Evolutionary conservation across 1,284 basidiomycete genomes (phyloP), one percentile per base, ranked within the genome.

Genomic region (Heterobasidion annosum): DNA sequence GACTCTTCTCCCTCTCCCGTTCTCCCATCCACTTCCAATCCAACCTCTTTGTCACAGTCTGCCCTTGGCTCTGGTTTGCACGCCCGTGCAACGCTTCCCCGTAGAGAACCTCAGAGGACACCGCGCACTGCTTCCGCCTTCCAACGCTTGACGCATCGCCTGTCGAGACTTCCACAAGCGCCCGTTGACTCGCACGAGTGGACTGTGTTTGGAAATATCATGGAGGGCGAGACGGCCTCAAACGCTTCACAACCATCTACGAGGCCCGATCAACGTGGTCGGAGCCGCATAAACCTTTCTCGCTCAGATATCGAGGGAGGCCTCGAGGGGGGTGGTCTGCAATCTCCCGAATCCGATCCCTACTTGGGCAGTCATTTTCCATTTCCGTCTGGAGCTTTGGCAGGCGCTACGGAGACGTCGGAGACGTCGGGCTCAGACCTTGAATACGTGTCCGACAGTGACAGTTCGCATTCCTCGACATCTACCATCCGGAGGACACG

Each of bases 131-230:
- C 58, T 13, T 52, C 52, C 1, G 42, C 40, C 1, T 45, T 60
- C 18, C 53, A 53, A 1, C 48, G 52, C 8, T 40, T 60, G 12
- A 37, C 59, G 4, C 32, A 15, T 15, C 19, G 34, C 13, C 32
- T 34, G 10, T 34, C 25, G 32, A 35, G 13, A 13, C 34, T n/a
- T 34, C 32, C 32, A 12, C 5, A 19, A 48, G 3, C 53, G 12
- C 10, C 45, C 6, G 25, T 8, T 1, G 9, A 8, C 9, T 19
- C 42, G 3, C 54, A 53, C 9, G 74, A 80, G 68, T 90, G 88
- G 88, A 73, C 82, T 0, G 69, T 89, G 5, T 90, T 90, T 61
- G 78, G 75, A 3, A 82, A 88, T 62, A 65, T 85, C 37, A 86
- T 89, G 82, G 77, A 83, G 62, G 78, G 82, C 58, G 82, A 83